Evolutionary conservation across 768 basidiomycete species (phyloP).

Genomic region (Leccinum variicolor): DNA sequence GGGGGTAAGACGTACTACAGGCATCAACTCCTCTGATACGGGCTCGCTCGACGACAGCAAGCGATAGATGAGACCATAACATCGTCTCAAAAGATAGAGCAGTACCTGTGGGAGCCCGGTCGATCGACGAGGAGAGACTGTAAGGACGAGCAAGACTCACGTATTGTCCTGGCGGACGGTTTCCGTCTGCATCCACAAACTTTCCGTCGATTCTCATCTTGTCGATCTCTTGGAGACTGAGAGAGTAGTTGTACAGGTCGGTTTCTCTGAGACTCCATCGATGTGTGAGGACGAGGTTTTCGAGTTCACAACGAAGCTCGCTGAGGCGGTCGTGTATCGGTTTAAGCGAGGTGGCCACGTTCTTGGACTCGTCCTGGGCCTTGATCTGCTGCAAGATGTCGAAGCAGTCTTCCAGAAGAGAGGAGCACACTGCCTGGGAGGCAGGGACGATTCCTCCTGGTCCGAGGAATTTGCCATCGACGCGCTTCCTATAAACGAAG

Average conservation of each 20-base stretch:
- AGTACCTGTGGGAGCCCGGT: conserved; percentile 56
- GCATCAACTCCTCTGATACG: conserved; percentile 97
- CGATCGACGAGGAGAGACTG: background rate
- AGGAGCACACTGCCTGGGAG: conserved; percentile 89
- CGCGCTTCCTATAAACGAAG: conserved; percentile 62
- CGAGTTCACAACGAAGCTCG: conserved; percentile 83
- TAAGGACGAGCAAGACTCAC: conserved; percentile 42
- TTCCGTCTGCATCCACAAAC: conserved; percentile 92
- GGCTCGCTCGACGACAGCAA: conserved; percentile 94
- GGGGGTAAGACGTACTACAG: conserved; percentile 56
- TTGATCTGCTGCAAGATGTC: conserved; percentile 95
- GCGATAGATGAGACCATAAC: conserved; percentile 94
- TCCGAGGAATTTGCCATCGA: conserved; percentile 94
- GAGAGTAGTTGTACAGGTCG: conserved; percentile 89
- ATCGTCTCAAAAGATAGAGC: conserved; percentile 88
- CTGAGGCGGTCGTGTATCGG: conserved; percentile 91
- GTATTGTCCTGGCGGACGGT: conserved; percentile 91
- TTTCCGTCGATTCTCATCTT: conserved; percentile 97
- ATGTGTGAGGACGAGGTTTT: conserved; percentile 90
- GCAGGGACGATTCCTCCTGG: conserved; percentile 86
- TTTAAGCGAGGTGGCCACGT: conserved; percentile 80
- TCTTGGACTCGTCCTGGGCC: conserved; percentile 85
- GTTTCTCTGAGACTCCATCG: conserved; percentile 97
- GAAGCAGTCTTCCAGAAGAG: conserved; percentile 94
- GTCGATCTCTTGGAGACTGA: conserved; percentile 94